These are phyloP conservation scores for Psilocybe cyanescens DNA, from an alignment of 768 basidiomycete genomes.

Conservation along the genomic window DNA sequence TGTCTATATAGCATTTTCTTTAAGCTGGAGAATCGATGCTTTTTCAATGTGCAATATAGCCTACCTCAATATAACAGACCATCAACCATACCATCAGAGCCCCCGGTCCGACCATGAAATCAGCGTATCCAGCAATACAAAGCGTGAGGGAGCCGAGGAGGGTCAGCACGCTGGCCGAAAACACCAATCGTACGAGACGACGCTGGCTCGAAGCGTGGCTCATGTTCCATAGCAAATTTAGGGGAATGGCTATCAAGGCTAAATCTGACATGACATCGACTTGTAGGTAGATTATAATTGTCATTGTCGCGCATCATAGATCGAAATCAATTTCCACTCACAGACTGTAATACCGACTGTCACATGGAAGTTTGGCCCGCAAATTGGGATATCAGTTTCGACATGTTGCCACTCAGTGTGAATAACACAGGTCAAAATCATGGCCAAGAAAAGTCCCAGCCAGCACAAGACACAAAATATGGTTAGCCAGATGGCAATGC, in stretches of 20 bases:
- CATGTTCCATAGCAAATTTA: slow-evolving; percentile 9
- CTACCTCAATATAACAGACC: slow-evolving; percentile 7
- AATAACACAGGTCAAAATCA: neutral
- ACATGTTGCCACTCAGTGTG: slow-evolving; percentile 7
- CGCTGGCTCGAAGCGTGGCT: slow-evolving; percentile 3
- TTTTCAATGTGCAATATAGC: neutral
- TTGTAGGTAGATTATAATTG: neutral
- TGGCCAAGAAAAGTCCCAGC: neutral
- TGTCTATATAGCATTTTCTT: neutral
- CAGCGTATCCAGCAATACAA: slow-evolving; percentile 5
- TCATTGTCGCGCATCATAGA: neutral
- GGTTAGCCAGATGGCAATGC: neutral
- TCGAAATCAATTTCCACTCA: neutral
- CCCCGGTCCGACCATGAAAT: slow-evolving; percentile 4
- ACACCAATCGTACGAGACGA: slow-evolving; percentile 8
- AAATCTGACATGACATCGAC: slow-evolving; percentile 7
- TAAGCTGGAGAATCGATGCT: too few species aligned
- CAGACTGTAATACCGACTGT: neutral
- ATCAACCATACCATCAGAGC: slow-evolving; percentile 7
- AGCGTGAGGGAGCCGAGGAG: neutral
- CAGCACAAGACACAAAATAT: neutral
- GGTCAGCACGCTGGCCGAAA: slow-evolving; percentile 13
- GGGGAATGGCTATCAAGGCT: slow-evolving; percentile 2
- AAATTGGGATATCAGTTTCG: neutral
- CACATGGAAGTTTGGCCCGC: slow-evolving; percentile 2